Evolutionary conservation across 768 basidiomycete species (phyloP).

Genomic region (Baorangia bicolor): DNA sequence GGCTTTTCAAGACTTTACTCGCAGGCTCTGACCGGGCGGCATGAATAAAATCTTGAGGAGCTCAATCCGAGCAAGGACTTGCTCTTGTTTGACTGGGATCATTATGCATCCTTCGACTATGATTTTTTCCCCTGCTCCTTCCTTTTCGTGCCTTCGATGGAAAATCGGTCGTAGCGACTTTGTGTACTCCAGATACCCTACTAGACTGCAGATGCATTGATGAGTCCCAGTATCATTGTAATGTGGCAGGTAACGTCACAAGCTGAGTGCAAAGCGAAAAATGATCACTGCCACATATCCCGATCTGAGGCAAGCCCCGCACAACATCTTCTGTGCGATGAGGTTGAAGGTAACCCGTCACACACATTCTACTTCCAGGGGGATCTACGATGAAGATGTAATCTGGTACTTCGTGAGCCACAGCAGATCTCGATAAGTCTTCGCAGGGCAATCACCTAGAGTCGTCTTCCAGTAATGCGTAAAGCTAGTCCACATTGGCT

Average conservation of each 20-base stretch:
- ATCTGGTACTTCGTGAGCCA: constrained; percentile 47
- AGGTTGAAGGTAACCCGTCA: constrained; percentile 61
- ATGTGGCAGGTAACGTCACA: constrained; percentile 12
- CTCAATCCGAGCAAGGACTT: not conserved
- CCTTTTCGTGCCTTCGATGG: not conserved
- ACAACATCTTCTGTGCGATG: constrained; percentile 57
- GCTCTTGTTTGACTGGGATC: not conserved
- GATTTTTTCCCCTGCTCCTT: not conserved
- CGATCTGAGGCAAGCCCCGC: constrained; percentile 75
- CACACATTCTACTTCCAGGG: constrained; percentile 27
- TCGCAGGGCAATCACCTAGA: constrained; percentile 50
- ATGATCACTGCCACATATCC: constrained; percentile 86
- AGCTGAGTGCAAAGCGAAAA: constrained; percentile 74
- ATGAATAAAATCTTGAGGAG: constrained; percentile 6
- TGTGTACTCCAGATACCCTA: constrained; percentile 14
- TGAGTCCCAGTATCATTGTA: constrained; percentile 2
- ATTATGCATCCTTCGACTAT: not conserved
- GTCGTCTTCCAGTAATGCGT: constrained; percentile 85
- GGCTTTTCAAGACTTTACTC: constrained; percentile 83
- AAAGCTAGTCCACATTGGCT: constrained; percentile 87
- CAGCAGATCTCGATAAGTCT: not conserved
- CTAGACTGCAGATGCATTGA: constrained; percentile 4
- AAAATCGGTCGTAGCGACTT: not conserved
- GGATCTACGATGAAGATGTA: constrained; percentile 82
- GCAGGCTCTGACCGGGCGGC: constrained; percentile 77